Evolutionary conservation across 371 early-diverging fungal species (phyloP), one percentile per base, ranked within the genome.

Genomic region (Umbelopsis sp.): DNA sequence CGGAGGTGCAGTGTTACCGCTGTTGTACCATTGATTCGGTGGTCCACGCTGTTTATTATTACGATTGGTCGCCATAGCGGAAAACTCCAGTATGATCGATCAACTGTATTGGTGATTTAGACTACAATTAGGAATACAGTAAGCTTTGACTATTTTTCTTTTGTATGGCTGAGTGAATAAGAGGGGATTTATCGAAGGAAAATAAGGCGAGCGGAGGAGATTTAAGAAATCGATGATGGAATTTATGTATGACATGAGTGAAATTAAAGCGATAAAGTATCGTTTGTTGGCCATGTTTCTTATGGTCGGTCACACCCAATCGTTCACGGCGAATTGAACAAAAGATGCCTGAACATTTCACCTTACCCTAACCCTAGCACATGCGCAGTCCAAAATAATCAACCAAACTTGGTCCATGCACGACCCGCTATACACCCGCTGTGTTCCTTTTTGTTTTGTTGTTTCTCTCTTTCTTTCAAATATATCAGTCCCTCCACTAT

Each of bases 271-370:
- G 35, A 18, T 35, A 57, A 9, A 29, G 29, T 25, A 18, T 57
- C 57, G 3, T 29, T n/a, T 35, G 57, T 57, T 57, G 57, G 57
- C 10, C 6, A 57, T 11, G 57, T 57, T 57, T 57, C 18, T 9
- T 57, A 16, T n/a, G 12, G 32, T 22, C 29, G 32, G 29, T 57
- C 57, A 57, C 57, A 57, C 57, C 57, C 57, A 57, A 57, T 57
- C 38, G 57, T 57, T 18, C 7, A 35, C 18, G 57, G 16, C 35
- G 14, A 35, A 57, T 25, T 18, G 32, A 29, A 57, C 18, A 57
- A 35, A 57, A 35, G 29, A 14, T 25, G 11, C 14, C 14, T 25
- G 35, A n/a, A 35, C 18, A 18, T 1, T 35, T 35, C 6, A 37
- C 8, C 0, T 16, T 35, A 1, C 16, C 57, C 57, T 57, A 57